Conservation (phyloP, 805 yeast species). For the Hermanozyma aechmeae region DNA sequence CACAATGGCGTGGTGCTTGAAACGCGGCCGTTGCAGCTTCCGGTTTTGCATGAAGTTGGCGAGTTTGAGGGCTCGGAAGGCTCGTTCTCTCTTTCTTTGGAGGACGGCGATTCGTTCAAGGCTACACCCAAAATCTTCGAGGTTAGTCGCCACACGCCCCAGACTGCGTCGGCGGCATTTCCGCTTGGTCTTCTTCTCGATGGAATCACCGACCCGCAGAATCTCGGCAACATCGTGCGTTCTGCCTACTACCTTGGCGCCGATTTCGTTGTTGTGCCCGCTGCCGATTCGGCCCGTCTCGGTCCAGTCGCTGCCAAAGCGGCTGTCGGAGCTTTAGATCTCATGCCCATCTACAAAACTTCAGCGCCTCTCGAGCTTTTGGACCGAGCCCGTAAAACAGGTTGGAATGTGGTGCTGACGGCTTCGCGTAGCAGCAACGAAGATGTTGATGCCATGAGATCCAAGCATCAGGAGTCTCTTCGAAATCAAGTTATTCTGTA, state of each 20-base stretch:
- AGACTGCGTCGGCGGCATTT: slow-evolving; percentile 5
- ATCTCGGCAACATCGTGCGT: slow-evolving; percentile 74
- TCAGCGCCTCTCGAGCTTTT: slow-evolving; percentile 56
- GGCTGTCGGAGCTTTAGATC: slow-evolving; percentile 78
- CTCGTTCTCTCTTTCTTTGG: neutral
- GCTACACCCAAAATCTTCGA: neutral
- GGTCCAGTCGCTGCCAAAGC: slow-evolving; percentile 76
- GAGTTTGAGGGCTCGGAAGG: slow-evolving; percentile 6
- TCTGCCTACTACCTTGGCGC: slow-evolving; percentile 77
- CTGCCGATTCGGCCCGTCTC: slow-evolving; percentile 61
- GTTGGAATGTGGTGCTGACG: slow-evolving; percentile 69
- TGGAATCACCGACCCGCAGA: slow-evolving; percentile 79
- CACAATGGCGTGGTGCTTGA: slow-evolving; percentile 77
- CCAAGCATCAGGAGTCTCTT: slow-evolving; percentile 20
- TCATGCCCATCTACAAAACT: slow-evolving; percentile 50
- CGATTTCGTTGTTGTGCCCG: slow-evolving; percentile 66
- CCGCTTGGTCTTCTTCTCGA: slow-evolving; percentile 75
- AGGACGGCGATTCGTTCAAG: neutral
- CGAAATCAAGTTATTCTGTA: slow-evolving; percentile 27
- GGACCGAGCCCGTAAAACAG: slow-evolving; percentile 42
- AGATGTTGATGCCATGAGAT: slow-evolving; percentile 11
- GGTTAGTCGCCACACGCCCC: too few species aligned
- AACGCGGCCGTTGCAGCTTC: slow-evolving; percentile 42
- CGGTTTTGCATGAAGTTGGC: slow-evolving; percentile 18
- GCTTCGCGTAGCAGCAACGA: slow-evolving; percentile 27